Evolutionary conservation across 2,329 filamentous ascomycete genomes (phyloP).

Genomic region (Zalaria sp.): DNA sequence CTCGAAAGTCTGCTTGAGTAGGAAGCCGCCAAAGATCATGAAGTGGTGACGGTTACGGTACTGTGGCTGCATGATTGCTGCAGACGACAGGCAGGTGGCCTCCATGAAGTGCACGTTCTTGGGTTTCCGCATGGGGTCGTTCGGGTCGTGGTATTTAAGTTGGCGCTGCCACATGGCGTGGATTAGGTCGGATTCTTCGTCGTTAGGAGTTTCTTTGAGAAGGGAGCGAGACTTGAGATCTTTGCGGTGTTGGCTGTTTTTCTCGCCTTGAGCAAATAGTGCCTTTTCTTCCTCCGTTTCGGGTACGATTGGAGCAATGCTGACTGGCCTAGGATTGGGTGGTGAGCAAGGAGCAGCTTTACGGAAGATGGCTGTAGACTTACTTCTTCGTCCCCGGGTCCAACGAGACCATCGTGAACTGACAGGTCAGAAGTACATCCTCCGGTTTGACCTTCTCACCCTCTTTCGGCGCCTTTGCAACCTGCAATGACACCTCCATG

Average conservation of each 20-base stretch:
- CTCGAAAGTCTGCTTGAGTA: conserved; percentile 63
- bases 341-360: no score
- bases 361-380: conserved; percentile 8
- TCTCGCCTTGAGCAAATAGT: conserved; percentile 48
- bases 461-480: conserved; percentile 49
- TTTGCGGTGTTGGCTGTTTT: conserved; percentile 54
- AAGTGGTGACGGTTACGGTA: conserved; percentile 57
- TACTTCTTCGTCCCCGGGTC: conserved; percentile 50
- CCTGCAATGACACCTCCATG: conserved; percentile 60
- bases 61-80: conserved; percentile 64
- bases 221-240: conserved; percentile 45
- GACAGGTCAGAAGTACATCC: conserved; percentile 55
- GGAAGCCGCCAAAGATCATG: conserved; percentile 67
- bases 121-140: conserved; percentile 39
- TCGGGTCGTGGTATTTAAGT: conserved; percentile 48
- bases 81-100: conserved; percentile 47
- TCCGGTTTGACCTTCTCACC: conserved; percentile 42
- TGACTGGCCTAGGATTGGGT: conserved; percentile 28
- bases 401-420: conserved; percentile 65
- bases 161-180: conserved; percentile 61
- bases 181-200: conserved; percentile 56
- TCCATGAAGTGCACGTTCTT: conserved; percentile 48
- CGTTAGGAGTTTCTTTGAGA: conserved; percentile 53
- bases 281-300: conserved; percentile 52
- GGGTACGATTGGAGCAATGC: conserved; percentile 45